phyloP scores from a whole-genome alignment of 148 eudicot species.

The Chenopodium suecicum region DNA sequence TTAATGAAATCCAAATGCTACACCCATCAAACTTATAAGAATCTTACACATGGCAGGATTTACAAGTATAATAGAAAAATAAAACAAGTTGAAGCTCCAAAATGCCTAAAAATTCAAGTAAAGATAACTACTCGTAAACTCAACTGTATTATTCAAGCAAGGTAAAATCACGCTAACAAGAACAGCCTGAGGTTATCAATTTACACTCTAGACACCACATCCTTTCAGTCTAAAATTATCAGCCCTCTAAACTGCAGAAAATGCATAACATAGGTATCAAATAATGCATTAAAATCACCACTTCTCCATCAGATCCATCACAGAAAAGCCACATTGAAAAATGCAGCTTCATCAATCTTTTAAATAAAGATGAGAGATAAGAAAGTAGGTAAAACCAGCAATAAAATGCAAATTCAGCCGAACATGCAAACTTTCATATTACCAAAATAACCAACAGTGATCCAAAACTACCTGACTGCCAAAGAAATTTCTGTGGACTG shows the following conservation, averaged over 20 bases:
- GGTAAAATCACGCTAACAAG: neutral
- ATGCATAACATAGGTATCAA: neutral
- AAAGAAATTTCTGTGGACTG: slow-evolving; percentile 89
- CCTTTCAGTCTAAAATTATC: neutral
- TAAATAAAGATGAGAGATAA: neutral
- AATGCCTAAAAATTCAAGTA: neutral
- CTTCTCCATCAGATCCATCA: no score
- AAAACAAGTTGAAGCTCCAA: neutral
- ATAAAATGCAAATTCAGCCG: neutral
- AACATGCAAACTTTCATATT: neutral
- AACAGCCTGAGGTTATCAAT: neutral
- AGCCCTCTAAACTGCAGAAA: neutral
- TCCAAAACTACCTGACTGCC: slow-evolving; percentile 79
- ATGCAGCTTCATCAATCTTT: neutral
- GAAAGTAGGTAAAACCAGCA: neutral
- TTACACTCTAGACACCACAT: neutral
- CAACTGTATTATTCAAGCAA: neutral
- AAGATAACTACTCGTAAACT: neutral
- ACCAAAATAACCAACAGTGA: neutral
- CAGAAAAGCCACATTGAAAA: no score
- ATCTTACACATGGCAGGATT: neutral
- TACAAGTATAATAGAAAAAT: neutral
- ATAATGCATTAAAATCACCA: no score
- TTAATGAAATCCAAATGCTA: neutral
- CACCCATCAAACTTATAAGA: neutral